Percentiles rank a stretch among this genome's conserved stretches.
These are phyloP conservation scores for Malassezia sympodialis DNA, from an alignment of 1,284 basidiomycete genomes.

Conservation along the genomic window DNA sequence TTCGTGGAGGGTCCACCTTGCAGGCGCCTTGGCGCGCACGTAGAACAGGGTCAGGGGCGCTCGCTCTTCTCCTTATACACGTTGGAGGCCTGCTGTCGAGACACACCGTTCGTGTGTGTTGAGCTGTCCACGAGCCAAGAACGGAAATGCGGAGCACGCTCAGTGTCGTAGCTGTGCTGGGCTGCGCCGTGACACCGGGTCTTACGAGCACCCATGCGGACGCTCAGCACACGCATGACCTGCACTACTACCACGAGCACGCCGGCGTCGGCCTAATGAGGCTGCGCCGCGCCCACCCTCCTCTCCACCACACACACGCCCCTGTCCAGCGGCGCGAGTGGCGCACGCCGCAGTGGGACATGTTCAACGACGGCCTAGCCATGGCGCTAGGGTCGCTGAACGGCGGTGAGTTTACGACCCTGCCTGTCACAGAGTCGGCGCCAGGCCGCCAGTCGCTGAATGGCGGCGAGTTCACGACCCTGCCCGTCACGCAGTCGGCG, in stretches of 20 bases:
- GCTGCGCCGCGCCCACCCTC: background rate
- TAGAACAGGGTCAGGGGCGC: background rate
- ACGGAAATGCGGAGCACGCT: background rate
- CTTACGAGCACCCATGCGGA: background rate
- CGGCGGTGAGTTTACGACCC: constrained; percentile 9
- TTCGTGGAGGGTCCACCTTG: background rate
- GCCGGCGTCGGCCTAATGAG: background rate
- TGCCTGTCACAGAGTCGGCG: background rate
- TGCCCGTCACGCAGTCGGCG: background rate
- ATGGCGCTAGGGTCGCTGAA: background rate
- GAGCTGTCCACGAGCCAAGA: background rate
- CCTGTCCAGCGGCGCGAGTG: background rate
- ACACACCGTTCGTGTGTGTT: background rate
- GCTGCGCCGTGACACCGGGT: background rate
- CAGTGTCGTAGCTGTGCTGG: background rate
- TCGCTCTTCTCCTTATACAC: background rate
- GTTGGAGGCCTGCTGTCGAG: background rate
- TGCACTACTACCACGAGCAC: background rate
- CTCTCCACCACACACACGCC: background rate
- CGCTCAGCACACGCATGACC: background rate
- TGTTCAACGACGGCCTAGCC: background rate
- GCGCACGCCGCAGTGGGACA: background rate
- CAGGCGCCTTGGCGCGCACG: background rate
- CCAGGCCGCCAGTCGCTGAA: background rate
- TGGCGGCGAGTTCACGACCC: constrained; percentile 8